These are phyloP conservation scores for Ceratocystis harringtonii DNA, from an alignment of 2,329 filamentous ascomycete species.

Conservation along the genomic window DNA sequence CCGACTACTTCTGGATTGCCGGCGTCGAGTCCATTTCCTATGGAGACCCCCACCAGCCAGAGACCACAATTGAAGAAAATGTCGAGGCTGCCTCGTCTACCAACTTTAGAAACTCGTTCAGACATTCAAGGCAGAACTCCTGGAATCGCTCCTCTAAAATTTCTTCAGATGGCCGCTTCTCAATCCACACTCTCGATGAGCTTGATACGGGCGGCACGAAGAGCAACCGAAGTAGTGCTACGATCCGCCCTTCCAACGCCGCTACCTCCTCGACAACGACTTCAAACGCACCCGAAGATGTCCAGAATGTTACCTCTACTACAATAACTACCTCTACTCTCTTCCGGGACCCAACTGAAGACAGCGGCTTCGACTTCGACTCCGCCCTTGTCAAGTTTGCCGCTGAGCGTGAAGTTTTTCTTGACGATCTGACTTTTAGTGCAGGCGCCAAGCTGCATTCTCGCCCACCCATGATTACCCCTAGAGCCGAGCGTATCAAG, in stretches of 20 bases:
- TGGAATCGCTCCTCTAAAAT: constrained; percentile 42
- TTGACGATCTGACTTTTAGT: constrained; percentile 80
- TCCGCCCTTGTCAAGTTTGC: constrained; percentile 87
- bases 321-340: constrained; percentile 22
- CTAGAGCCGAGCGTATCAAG: constrained; percentile 68
- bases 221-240: constrained; percentile 53
- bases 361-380: constrained; percentile 73
- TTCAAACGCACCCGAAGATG: constrained; percentile 8
- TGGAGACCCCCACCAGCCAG: constrained; percentile 35
- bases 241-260: constrained; percentile 36
- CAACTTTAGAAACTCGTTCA: constrained; percentile 29
- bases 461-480: constrained; percentile 57
- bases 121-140: constrained; percentile 48
- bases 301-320: constrained; percentile 10
- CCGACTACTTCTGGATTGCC: constrained; percentile 65
- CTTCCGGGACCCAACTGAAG: constrained; percentile 24
- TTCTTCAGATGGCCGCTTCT: constrained; percentile 34
- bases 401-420: constrained; percentile 81
- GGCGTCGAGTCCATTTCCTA: constrained; percentile 54
- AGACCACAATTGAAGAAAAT: constrained; percentile 44
- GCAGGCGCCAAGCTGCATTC: constrained; percentile 64
- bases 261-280: constrained; percentile 17
- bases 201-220: constrained; percentile 37
- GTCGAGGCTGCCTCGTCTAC: constrained; percentile 31
- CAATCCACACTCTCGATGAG: constrained; percentile 43